Base-by-base conservation (phyloP, 1,139 yeast genomes). In the Blastobotrys arbuscula region DNA sequence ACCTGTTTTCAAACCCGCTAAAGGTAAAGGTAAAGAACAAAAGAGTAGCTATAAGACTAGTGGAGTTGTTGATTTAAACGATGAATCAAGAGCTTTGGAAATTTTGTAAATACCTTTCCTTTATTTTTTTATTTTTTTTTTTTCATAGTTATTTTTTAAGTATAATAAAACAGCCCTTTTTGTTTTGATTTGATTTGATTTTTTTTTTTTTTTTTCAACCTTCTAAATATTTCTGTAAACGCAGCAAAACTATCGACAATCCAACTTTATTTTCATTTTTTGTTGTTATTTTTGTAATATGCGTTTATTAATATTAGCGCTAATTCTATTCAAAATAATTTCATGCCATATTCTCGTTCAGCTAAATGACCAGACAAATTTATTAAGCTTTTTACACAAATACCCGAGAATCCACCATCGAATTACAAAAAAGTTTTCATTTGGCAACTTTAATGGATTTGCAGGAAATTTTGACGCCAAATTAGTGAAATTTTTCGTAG, bases 381-480 rank as follows among this genome's bases (percentile, higher is more conserved):
- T 61, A 18, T 49, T 52, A 18, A 43, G 42, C 28, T 62, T 63
- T 44, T 50, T 63, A n/a, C 33, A 47, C 12, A 53, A 51, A 44
- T 52, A 63, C 42, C 64, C 67, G 2, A 39, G 38, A 13, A 42
- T 63, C 4, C 48, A 45, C 20, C 49, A 53, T 37, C 50, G 52
- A 19, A 58, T 63, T 16, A 52, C 58, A 13, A 54, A 59, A 42
- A 57, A 58, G 7, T 63, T 54, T 44, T 59, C 66, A 20, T 57
- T 63, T 49, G 64, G 66, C 23, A 39, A 48, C 2, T 63, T 63
- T 50, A 56, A 53, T 13, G 67, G 62, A 12, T 58, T 63, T 39
- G 55, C 60, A 2, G 67, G 66, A 9, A 54, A 58, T 40, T 63
- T 63, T 46, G 59, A 59, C 44, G 37, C 50, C 16, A 52, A 52